Evolutionary conservation across 805 yeast genomes (phyloP).

Genomic region (Kockiozyma suomiensis): DNA sequence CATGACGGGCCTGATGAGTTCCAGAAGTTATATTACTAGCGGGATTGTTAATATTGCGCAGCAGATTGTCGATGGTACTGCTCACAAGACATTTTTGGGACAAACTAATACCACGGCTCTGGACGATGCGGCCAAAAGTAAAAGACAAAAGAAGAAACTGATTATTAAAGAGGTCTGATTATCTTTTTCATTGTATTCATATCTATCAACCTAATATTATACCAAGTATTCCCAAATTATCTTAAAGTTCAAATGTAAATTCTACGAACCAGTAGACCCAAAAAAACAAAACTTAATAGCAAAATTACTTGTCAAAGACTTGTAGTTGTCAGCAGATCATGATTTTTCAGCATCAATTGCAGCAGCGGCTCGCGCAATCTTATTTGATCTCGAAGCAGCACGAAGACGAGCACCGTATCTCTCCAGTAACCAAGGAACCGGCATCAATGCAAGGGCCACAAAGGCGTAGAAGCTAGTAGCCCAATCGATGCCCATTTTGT

Average conservation of each 20-base stretch:
- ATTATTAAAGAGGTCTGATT: not conserved
- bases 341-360: not conserved
- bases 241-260: too few relatives aligned
- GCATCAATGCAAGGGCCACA: conserved; percentile 56
- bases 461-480: conserved; percentile 71
- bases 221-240: too few relatives aligned
- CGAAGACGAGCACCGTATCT: conserved; percentile 63
- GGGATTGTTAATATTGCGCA: conserved; percentile 43
- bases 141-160: conserved; percentile 11
- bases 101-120: conserved; percentile 68
- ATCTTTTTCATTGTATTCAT: too few relatives aligned
- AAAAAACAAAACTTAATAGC: too few relatives aligned
- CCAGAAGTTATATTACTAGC: conserved; percentile 40
- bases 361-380: conserved; percentile 33
- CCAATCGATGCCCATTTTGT: conserved; percentile 72
- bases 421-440: conserved; percentile 68
- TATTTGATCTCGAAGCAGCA: conserved; percentile 12
- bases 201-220: too few relatives aligned
- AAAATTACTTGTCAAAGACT: too few relatives aligned
- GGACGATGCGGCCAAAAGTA: conserved; percentile 52
- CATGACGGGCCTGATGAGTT: conserved; percentile 35
- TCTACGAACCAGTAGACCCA: too few relatives aligned
- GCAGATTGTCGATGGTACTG: conserved; percentile 61
- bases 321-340: too few relatives aligned
- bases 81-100: conserved; percentile 71